phyloP scores from a whole-genome alignment of 768 basidiomycete genomes.

The Auricularia auricula-judae region DNA sequence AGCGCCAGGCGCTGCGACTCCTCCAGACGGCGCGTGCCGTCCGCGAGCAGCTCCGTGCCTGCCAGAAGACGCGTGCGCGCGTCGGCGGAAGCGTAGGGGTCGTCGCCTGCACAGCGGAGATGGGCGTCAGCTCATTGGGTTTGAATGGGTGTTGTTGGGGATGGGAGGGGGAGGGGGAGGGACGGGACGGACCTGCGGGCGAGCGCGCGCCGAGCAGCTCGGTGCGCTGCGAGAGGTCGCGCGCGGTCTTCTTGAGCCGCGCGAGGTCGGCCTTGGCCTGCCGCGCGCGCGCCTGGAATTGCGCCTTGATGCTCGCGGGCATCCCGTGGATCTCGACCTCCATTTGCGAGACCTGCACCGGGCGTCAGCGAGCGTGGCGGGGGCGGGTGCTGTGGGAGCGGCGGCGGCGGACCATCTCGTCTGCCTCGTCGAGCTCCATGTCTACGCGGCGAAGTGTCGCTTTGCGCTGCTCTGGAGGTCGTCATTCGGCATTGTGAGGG shows the following conservation, averaged over 20 bases:
- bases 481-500: background rate
- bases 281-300: slow-evolving; percentile 66
- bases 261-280: slow-evolving; percentile 65
- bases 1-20: slow-evolving; percentile 88
- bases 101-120: slow-evolving; percentile 54
- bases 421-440: slow-evolving; percentile 96
- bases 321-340: slow-evolving; percentile 96
- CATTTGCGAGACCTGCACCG: slow-evolving; percentile 86
- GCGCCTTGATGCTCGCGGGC: slow-evolving; percentile 68
- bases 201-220: background rate
- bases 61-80: slow-evolving; percentile 65
- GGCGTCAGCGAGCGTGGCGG: slow-evolving; percentile 3
- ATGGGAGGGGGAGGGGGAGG: slow-evolving; percentile 57
- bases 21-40: slow-evolving; percentile 74
- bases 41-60: slow-evolving; percentile 68
- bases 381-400: background rate
- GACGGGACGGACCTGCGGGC: slow-evolving; percentile 21
- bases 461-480: slow-evolving; percentile 61
- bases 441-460: slow-evolving; percentile 72
- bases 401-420: slow-evolving; percentile 68
- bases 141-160: slow-evolving; percentile 35
- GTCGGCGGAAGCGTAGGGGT: slow-evolving; percentile 49
- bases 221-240: background rate
- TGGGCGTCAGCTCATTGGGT: slow-evolving; percentile 47
- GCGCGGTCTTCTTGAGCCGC: slow-evolving; percentile 66